These are phyloP conservation scores for Aspergillus ochraceoroseus DNA, from an alignment of 2,329 filamentous ascomycete species.

Conservation along the genomic window DNA sequence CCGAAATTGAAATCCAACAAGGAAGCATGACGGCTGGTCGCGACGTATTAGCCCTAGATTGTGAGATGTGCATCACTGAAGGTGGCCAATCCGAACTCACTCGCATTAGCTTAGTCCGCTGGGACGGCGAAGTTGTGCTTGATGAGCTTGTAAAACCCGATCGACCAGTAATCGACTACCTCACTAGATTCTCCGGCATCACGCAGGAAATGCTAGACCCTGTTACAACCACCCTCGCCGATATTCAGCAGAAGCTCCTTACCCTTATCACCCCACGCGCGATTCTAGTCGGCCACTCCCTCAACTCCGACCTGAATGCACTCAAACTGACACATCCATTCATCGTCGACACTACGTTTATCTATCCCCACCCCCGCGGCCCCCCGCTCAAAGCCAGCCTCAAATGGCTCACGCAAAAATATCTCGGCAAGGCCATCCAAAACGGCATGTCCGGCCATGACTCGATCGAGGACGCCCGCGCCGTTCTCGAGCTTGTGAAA, in stretches of 20 bases:
- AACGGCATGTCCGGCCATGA: conserved; percentile 76
- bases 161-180: conserved; percentile 83
- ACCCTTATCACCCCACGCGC: conserved; percentile 55
- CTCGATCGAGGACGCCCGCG: conserved; percentile 84
- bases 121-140: conserved; percentile 75
- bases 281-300: conserved; percentile 46
- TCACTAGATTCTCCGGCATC: conserved; percentile 89
- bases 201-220: conserved; percentile 76
- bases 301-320: conserved; percentile 62
- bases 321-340: conserved; percentile 85
- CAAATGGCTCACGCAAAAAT: conserved; percentile 83
- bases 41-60: conserved; percentile 77
- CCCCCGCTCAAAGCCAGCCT: conserved; percentile 84
- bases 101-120: conserved; percentile 78
- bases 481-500: conserved; percentile 87
- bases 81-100: conserved; percentile 77
- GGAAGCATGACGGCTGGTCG: conserved; percentile 81
- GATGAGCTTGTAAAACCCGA: conserved; percentile 91
- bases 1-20: conserved; percentile 66
- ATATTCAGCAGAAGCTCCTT: conserved; percentile 76
- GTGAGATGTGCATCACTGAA: conserved; percentile 93
- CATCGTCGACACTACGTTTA: conserved; percentile 83
- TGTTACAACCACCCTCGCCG: conserved; percentile 74
- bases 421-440: conserved; percentile 81
- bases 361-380: conserved; percentile 86